These are phyloP conservation scores for Suhomyces coccinellae DNA, from an alignment of 1,139 yeast genomes.

Conservation along the genomic window DNA sequence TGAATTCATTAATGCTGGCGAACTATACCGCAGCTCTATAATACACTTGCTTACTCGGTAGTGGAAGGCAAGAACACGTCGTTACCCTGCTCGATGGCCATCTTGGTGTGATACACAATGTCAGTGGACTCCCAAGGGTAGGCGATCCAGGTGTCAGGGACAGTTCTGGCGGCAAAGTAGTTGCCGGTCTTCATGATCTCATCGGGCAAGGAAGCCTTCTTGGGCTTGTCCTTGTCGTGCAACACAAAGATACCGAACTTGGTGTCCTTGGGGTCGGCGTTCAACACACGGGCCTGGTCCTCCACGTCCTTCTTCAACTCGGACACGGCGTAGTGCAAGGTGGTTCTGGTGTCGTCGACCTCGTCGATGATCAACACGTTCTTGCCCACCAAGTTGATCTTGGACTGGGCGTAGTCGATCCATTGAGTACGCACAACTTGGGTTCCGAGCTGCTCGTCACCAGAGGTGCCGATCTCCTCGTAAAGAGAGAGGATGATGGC, in stretches of 20 bases:
- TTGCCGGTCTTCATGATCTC: conserved; percentile 65
- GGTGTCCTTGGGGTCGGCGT: conserved; percentile 48
- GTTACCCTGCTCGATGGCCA: conserved; percentile 74
- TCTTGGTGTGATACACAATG: conserved; percentile 81
- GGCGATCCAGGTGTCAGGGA: conserved; percentile 94
- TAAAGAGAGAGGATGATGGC: conserved; percentile 90
- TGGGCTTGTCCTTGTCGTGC: conserved; percentile 89
- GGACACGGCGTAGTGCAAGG: conserved; percentile 85
- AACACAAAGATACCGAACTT: conserved; percentile 87
- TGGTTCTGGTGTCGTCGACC: conserved; percentile 94
- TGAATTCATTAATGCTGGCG: conserved; percentile 1
- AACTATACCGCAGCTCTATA: conserved; percentile 2
- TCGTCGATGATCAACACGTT: conserved; percentile 85
- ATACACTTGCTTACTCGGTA: conserved; percentile 19
- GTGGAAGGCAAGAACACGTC: conserved; percentile 49
- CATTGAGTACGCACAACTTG: conserved; percentile 94
- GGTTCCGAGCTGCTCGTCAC: conserved; percentile 70
- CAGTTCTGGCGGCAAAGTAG: conserved; percentile 88
- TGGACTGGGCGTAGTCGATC: conserved; percentile 79
- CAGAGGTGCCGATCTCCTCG: conserved; percentile 70
- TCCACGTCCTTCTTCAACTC: conserved; percentile 84
- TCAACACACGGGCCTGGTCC: conserved; percentile 26
- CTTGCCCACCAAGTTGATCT: conserved; percentile 63
- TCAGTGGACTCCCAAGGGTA: conserved; percentile 97
- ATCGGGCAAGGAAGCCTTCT: conserved; percentile 74